Evolutionary conservation across 352 stramenopile species (phyloP), one percentile per base, ranked within the genome.

Genomic region (Globisporangium recalcitrans): DNA sequence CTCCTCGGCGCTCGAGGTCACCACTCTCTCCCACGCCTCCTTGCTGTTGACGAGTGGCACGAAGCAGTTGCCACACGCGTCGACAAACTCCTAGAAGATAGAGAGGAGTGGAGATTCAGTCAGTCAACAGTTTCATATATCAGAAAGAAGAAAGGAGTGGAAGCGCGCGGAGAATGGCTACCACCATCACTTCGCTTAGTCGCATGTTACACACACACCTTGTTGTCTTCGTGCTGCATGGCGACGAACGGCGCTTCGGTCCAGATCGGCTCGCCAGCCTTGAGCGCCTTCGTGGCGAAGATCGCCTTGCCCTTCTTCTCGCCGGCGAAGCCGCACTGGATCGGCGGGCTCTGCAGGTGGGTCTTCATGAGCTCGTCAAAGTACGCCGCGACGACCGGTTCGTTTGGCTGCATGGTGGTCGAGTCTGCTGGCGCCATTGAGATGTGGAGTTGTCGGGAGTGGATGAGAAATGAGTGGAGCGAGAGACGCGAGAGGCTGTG

Each of bases 1-100:
- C 52, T 70, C 68, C n/a, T 82, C 69, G 14, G 42, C 58, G 44
- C 52, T 80, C 54, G 69, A 63, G 46, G 74, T 54, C 42, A 85
- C 51, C 51, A 89, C 76, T 26, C 80, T 69, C 13, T 81, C 74
- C 82, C 82, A 91, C 47, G 68, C 74, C 19, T 72, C 70, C 51
- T 78, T 77, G 64, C 67, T 82, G 70, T 88, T 76, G 63, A 90
- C 83, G 26, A 90, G 70, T 58, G 78, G 79, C 56, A 90, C 80
- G 58, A 90, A 90, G 74, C 84, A 93, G 59, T 90, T 84, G 58
- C 85, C 82, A 60, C 84, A 93, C 62, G 77, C 88, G 62, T 88
- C 78, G 24, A 88, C 75, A 58, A 88, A 88, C 67, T 87, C 81
- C 58, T 69, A n/a, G 22, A 27, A 31, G 60, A 22, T n/a, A n/a